phyloP scores from a whole-genome alignment of 1,139 yeast species.

The Saccharomyces pastorianus region DNA sequence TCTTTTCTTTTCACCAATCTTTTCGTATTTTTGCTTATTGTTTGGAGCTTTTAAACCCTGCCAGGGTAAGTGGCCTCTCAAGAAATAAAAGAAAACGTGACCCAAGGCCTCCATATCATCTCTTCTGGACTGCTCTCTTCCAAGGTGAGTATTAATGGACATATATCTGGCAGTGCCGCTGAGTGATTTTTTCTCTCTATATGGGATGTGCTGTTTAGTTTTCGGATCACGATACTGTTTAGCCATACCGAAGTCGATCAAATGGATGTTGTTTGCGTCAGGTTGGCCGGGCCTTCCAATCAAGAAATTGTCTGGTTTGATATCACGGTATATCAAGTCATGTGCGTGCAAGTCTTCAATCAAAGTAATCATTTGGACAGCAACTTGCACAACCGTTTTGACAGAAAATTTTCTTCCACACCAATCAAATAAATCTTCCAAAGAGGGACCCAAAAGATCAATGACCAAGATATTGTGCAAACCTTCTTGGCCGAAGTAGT shows the following conservation, averaged over 20 bases:
- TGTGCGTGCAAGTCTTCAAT: constrained; percentile 62
- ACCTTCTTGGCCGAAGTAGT: constrained; percentile 76
- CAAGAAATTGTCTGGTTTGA: constrained; percentile 89
- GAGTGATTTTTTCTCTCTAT: constrained; percentile 88
- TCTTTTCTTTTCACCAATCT: constrained; percentile 71
- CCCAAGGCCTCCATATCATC: constrained; percentile 96
- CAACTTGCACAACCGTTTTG: constrained; percentile 64
- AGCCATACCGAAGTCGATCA: constrained; percentile 94
- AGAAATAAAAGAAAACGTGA: constrained; percentile 87
- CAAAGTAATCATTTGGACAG: constrained; percentile 63
- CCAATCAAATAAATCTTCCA: constrained; percentile 77
- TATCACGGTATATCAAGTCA: constrained; percentile 66
- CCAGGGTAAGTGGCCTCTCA: constrained; percentile 96
- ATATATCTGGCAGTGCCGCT: constrained; percentile 98
- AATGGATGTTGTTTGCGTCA: constrained; percentile 75
- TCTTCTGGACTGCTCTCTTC: constrained; percentile 92
- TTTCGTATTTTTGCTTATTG: constrained; percentile 73
- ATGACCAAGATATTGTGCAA: constrained; percentile 66
- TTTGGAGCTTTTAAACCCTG: constrained; percentile 91
- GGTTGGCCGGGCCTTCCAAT: constrained; percentile 78
- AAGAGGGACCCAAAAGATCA: constrained; percentile 66
- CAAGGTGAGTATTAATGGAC: constrained; percentile 89
- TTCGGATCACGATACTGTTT: constrained; percentile 93
- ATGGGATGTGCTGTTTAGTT: constrained; percentile 91
- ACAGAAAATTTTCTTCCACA: constrained; percentile 63